Evolutionary conservation across 2,329 filamentous ascomycete genomes (phyloP), one percentile per base, ranked within the genome.

Genomic region (Nemania diffusa): DNA sequence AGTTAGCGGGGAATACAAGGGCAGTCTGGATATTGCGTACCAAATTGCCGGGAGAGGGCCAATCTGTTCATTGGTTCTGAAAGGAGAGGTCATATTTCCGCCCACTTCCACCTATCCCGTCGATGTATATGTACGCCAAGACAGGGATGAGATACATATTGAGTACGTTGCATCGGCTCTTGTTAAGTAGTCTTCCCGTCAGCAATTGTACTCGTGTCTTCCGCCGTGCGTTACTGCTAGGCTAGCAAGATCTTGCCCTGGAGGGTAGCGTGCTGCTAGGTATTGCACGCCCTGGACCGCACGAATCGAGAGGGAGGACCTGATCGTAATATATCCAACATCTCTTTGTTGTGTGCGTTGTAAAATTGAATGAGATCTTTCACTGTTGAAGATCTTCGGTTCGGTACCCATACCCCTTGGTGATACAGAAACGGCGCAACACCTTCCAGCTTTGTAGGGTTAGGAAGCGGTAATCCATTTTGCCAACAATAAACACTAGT

Each of bases 91-190:
- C 56, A 37, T 63, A 24, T 61, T 59, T 46, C 57, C 64, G 24
- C 62, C 53, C 13, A 32, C 55, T 60, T 40, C 26, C 22, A 57
- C 26, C 27, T 60, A 50, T 62, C 50, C 17, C 24, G 29, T 27
- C 44, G 20, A 62, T 56, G 63, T 64, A 62, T 34, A 53, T 63
- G 57, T 66, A 69, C 58, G 56, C 60, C 52, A 57, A 64, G 63
- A 53, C 52, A 53, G 42, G 29, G 40, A 53, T 51, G 15, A 29
- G 24, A 59, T 63, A 67, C 57, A 37, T 61, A 2, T 17, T 51
- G 37, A 61, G 57, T 63, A 65, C 57, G 17, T 55, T 9, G 20
- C 22, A 22, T 46, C 27, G n/a, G 22, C 15, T 63, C 20, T 44
- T 27, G 34, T 42, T 57, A 26, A 44, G 37, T 50, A 26, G 22